Base-by-base conservation (phyloP, 1,284 basidiomycete genomes). In the Ceratorhiza oryzae-sativae region DNA sequence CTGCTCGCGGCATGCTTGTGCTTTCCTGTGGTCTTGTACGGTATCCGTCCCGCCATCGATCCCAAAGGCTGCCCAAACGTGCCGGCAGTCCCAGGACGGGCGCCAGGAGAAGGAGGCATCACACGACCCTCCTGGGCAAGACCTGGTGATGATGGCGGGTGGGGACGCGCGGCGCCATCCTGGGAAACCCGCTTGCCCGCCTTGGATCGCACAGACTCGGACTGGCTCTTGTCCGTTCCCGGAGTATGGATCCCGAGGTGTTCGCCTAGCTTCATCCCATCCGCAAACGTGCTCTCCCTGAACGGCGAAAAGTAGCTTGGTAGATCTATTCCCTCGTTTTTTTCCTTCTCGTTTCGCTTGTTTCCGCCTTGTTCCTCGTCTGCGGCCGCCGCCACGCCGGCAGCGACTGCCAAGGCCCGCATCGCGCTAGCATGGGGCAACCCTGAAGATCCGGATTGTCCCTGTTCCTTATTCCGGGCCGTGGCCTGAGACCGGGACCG, bases 1-100 rank as follows among this genome's bases (percentile, higher is more conserved):
- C 65, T 68, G 36, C 65, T 68, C 53, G 65, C 65, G 15, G 65
- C 65, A 58, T 68, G 65, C 25, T 34, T 36, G 46, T 68, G 65
- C 27, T 49, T 46, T 12, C 51, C 49, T 13, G 49, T 60, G 15
- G 58, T 23, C 32, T 51, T 34, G 53, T 68, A 68, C 36, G 65
- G 65, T 32, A 68, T 41, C 39, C 65, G 32, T 2, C 20, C 34
- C 12, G 49, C 51, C 30, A 68, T 56, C n/a, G 65, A 68, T 48
- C 34, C 62, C 6, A 49, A 20, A 5, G 62, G 62, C 23, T 67
- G 48, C 2, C 62, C 62, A 53, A 67, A 67, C 34, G 62, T 67
- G 10, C 62, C 62, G 18, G 62, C 62, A 9, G 62, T 67, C 3
- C 62, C 62, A 41, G 62, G 62, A 6, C 62, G 62, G 34, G 48